Percentiles rank a stretch among this genome's conserved stretches.
Conservation (phyloP, 176 grass and related monocot genomes). For the Olyra latifolia region DNA sequence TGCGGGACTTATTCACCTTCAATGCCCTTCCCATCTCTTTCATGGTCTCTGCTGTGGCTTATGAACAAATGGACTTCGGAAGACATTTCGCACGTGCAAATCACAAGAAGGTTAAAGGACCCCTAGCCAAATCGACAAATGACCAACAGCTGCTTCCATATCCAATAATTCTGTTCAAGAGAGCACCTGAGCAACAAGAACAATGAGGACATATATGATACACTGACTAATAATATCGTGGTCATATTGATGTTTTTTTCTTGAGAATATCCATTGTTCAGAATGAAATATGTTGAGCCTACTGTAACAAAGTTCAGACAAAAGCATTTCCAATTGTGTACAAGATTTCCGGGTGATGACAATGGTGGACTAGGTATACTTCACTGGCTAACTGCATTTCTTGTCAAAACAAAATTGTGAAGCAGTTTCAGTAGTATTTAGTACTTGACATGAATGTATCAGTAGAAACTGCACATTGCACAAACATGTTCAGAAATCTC, state of each 20-base stretch:
- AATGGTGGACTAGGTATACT: neutral
- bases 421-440: neutral
- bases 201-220: neutral
- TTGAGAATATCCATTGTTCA: neutral
- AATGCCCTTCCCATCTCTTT: slow-evolving; percentile 44
- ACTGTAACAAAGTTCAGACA: slow-evolving; percentile 4
- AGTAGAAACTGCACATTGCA: neutral
- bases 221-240: neutral
- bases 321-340: neutral
- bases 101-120: slow-evolving; percentile 41
- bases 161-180: slow-evolving; percentile 47
- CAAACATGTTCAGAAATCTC: neutral
- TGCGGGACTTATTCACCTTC: slow-evolving; percentile 36
- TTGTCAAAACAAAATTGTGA: neutral
- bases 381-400: slow-evolving; percentile 16
- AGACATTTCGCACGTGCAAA: slow-evolving; percentile 28
- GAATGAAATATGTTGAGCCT: neutral
- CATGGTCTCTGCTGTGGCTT: slow-evolving; percentile 36
- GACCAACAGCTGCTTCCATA: slow-evolving; percentile 39
- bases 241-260: neutral
- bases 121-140: slow-evolving; percentile 52
- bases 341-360: neutral
- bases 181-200: slow-evolving; percentile 46
- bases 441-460: neutral
- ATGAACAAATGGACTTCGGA: slow-evolving; percentile 47